Evolutionary conservation across 2,329 filamentous ascomycete species (phyloP).

Genomic region (Xylaria sp.): DNA sequence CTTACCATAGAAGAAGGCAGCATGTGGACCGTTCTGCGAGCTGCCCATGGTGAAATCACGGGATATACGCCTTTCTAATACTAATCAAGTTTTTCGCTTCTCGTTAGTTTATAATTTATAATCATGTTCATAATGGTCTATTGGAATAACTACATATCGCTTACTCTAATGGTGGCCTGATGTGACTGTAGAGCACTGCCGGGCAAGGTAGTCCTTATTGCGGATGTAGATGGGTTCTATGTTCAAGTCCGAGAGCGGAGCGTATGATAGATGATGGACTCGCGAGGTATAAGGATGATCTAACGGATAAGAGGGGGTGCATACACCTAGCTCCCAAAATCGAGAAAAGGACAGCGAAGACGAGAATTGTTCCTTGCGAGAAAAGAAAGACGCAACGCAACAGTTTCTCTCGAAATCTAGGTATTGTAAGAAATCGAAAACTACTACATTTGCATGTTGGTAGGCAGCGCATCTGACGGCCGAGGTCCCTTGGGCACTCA

Average conservation of each 20-base stretch:
- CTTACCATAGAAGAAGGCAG: constrained; percentile 65
- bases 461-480: too few species aligned
- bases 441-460: not conserved
- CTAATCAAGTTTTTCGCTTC: not conserved
- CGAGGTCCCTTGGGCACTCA: not conserved
- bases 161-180: not conserved
- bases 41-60: constrained; percentile 20
- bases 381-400: not conserved
- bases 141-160: not conserved
- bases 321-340: too few species aligned
- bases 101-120: not conserved
- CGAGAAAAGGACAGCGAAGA: too few species aligned
- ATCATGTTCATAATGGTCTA: not conserved
- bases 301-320: too few species aligned
- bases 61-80: not conserved
- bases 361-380: too few species aligned
- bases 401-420: not conserved
- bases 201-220: not conserved
- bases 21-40: constrained; percentile 36
- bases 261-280: not conserved
- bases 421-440: not conserved
- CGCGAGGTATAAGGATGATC: not conserved
- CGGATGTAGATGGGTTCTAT: not conserved
- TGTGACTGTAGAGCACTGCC: not conserved
- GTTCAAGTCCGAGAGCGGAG: not conserved